Percentiles rank a stretch among this genome's conserved stretches.
phyloP scores from a whole-genome alignment of 176 grass and related monocot genomes.

The Chrysopogon serrulatus region DNA sequence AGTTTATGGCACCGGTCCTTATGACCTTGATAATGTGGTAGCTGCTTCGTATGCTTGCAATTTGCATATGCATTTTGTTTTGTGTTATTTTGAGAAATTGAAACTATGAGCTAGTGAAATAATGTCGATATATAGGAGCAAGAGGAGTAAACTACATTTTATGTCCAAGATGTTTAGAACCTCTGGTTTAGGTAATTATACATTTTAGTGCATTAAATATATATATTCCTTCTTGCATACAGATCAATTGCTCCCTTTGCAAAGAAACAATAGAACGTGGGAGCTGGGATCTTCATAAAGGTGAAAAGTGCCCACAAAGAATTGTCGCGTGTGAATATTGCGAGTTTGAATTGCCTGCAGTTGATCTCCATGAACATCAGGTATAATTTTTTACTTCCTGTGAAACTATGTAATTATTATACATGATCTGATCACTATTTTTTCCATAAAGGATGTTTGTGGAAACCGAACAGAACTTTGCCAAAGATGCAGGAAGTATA shows the following conservation, averaged over 20 bases:
- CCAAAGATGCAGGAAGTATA: constrained; percentile 69
- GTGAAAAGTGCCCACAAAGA: constrained; percentile 66
- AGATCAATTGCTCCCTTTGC: constrained; percentile 83
- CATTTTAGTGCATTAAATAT: neutral
- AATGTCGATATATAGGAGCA: neutral
- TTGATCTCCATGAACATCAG: constrained; percentile 90
- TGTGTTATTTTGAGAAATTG: neutral
- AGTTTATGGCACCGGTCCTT: neutral
- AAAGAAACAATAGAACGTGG: constrained; percentile 63
- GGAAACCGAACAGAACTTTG: constrained; percentile 94
- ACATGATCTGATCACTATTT: constrained; percentile 7
- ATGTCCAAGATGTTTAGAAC: neutral
- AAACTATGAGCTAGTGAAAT: neutral
- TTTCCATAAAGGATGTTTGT: constrained; percentile 77
- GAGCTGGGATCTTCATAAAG: constrained; percentile 70
- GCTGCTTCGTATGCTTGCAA: neutral
- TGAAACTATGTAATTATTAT: neutral
- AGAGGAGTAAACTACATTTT: constrained; percentile 11
- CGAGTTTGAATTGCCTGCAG: constrained; percentile 77
- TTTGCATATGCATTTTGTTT: neutral
- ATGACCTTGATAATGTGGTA: neutral
- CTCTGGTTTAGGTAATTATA: neutral
- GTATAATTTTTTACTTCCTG: constrained; percentile 31
- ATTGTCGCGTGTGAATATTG: constrained; percentile 90
- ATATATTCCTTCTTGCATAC: constrained; percentile 16